Conservation (phyloP, 2,329 filamentous ascomycete species). For the Fonsecaea pedrosoi region DNA sequence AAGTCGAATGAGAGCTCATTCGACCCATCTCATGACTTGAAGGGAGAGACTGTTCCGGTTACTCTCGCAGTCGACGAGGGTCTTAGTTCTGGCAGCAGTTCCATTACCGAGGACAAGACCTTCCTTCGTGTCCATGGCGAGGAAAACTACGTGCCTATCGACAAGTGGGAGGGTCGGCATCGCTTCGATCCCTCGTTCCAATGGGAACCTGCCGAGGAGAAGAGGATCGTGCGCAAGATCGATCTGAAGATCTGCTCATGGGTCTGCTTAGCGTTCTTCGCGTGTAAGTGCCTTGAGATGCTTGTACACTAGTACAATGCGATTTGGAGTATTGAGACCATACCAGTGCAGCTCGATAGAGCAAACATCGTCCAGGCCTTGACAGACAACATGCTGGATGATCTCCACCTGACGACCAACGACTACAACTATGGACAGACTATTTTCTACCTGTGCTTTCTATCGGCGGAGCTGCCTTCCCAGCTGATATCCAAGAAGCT, state of each 20-base stretch:
- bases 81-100: slow-evolving; percentile 11
- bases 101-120: slow-evolving; percentile 19
- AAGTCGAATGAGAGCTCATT: slow-evolving; percentile 6
- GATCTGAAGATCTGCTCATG: slow-evolving; percentile 40
- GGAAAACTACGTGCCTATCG: slow-evolving; percentile 27
- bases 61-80: slow-evolving; percentile 17
- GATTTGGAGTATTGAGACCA: background rate
- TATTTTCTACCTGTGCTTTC: slow-evolving; percentile 61
- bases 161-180: slow-evolving; percentile 55
- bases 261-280: slow-evolving; percentile 47
- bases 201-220: slow-evolving; percentile 24
- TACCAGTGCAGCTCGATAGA: slow-evolving; percentile 60
- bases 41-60: slow-evolving; percentile 10
- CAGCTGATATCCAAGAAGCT: slow-evolving; percentile 63
- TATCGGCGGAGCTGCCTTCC: slow-evolving; percentile 62
- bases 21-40: slow-evolving; percentile 10
- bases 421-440: slow-evolving; percentile 57
- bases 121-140: slow-evolving; percentile 17
- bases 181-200: slow-evolving; percentile 51
- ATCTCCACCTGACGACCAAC: slow-evolving; percentile 45
- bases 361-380: slow-evolving; percentile 65
- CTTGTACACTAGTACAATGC: background rate
- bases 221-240: slow-evolving; percentile 39
- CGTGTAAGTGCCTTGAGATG: background rate
- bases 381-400: slow-evolving; percentile 62